A percentile compares a stretch with the other conserved stretches of the same genome.
phyloP scores from a whole-genome alignment of 2,329 filamentous ascomycete species.

The Xylariales sp. region DNA sequence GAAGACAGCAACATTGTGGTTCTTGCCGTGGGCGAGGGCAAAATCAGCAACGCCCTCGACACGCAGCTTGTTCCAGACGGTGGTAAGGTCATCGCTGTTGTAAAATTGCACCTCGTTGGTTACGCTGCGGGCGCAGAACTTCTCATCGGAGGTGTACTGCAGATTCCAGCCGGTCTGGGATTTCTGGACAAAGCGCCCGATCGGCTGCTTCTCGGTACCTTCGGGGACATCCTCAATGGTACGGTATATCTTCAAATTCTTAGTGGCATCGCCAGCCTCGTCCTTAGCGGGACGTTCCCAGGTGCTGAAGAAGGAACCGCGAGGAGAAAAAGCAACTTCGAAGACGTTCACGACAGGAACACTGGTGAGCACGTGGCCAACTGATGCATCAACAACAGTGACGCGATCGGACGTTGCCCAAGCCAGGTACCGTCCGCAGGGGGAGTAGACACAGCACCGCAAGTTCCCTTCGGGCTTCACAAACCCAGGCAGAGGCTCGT shows the following conservation, averaged over 20 bases:
- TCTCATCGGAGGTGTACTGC: conserved; percentile 92
- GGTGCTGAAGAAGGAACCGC: conserved; percentile 89
- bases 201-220: conserved; percentile 62
- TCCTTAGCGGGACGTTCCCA: conserved; percentile 95
- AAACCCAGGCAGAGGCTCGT: conserved; percentile 81
- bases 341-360: conserved; percentile 81
- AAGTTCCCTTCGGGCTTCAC: conserved; percentile 86
- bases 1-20: conserved; percentile 90
- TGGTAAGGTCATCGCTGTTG: conserved; percentile 77
- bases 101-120: conserved; percentile 99
- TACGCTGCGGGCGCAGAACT: conserved; percentile 86
- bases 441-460: conserved; percentile 92
- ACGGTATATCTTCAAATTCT: conserved; percentile 97
- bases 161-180: conserved; percentile 94
- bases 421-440: conserved; percentile 92
- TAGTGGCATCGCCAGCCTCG: conserved; percentile 85
- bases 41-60: conserved; percentile 90
- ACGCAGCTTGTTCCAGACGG: conserved; percentile 91
- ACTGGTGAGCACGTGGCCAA: conserved; percentile 68
- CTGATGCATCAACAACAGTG: conserved; percentile 75
- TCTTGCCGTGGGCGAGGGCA: conserved; percentile 83
- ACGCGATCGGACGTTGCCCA: conserved; percentile 90
- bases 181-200: conserved; percentile 94
- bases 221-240: conserved; percentile 66
- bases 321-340: conserved; percentile 90